These are phyloP conservation scores for Infundibulicybe gibba DNA, from an alignment of 768 basidiomycete species.

Conservation along the genomic window DNA sequence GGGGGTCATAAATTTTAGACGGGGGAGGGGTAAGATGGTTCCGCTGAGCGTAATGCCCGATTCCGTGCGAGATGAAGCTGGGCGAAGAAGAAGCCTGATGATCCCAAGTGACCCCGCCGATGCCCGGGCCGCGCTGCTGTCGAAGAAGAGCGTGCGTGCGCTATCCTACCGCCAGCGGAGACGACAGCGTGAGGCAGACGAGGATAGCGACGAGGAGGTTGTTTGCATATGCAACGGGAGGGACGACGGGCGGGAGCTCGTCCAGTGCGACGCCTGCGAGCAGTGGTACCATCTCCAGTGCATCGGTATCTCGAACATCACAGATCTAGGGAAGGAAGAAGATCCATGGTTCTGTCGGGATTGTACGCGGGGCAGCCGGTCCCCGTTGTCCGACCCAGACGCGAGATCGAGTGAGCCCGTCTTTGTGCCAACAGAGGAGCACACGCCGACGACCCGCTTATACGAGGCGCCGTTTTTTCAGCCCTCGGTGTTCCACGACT, in stretches of 20 bases:
- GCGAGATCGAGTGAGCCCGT: slow-evolving; percentile 53
- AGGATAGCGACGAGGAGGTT: slow-evolving; percentile 44
- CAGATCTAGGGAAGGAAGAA: slow-evolving; percentile 70
- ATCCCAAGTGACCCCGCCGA: slow-evolving; percentile 72
- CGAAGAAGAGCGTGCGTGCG: slow-evolving; percentile 66
- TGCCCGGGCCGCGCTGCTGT: slow-evolving; percentile 67
- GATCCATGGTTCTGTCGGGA: slow-evolving; percentile 75
- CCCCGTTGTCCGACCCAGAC: slow-evolving; percentile 23
- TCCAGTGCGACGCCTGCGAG: slow-evolving; percentile 79
- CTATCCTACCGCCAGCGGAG: slow-evolving; percentile 51
- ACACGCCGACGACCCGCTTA: slow-evolving; percentile 31
- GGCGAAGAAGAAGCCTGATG: slow-evolving; percentile 26
- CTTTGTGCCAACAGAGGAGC: slow-evolving; percentile 64
- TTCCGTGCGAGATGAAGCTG: slow-evolving; percentile 11
- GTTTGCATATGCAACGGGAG: slow-evolving; percentile 65
- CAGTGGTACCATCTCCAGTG: slow-evolving; percentile 83
- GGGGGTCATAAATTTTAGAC: slow-evolving; percentile 15
- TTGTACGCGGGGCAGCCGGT: slow-evolving; percentile 43
- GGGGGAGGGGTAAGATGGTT: slow-evolving; percentile 61
- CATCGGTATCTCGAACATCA: slow-evolving; percentile 63
- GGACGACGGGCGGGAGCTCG: slow-evolving; percentile 72
- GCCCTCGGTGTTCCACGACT: slow-evolving; percentile 45
- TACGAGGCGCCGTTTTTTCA: slow-evolving; percentile 62
- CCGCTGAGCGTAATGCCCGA: slow-evolving; percentile 43
- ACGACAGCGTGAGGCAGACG: slow-evolving; percentile 29